phyloP scores from a whole-genome alignment of 768 basidiomycete species.

The Gymnopilus dilepis region DNA sequence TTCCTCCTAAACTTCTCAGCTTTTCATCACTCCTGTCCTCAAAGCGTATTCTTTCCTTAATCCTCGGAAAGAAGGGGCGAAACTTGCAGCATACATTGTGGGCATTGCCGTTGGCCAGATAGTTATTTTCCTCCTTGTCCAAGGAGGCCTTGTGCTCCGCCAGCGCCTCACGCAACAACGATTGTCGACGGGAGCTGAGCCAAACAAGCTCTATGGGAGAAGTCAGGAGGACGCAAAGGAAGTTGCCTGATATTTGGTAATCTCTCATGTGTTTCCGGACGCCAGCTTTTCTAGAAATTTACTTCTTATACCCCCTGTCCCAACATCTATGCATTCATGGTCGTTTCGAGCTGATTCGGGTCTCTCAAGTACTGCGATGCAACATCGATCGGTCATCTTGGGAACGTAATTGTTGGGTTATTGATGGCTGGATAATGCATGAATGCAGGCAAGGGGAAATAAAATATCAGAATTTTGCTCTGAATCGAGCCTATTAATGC shows the following conservation, averaged over 20 bases:
- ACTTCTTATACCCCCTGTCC: too few species aligned
- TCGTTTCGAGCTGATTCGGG: too few species aligned
- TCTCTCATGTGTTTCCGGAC: too few species aligned
- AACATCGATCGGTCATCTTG: too few species aligned
- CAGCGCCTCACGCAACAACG: neutral
- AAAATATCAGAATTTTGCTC: too few species aligned
- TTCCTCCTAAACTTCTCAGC: neutral
- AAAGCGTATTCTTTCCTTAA: conserved; percentile 70
- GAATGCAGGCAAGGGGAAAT: too few species aligned
- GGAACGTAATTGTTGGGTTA: too few species aligned
- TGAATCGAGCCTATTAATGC: too few species aligned
- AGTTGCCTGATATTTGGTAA: neutral
- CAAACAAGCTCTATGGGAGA: neutral
- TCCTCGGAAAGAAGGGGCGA: conserved; percentile 45
- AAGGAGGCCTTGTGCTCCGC: conserved; percentile 44
- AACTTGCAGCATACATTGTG: conserved; percentile 63
- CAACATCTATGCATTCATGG: too few species aligned
- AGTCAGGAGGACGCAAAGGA: neutral
- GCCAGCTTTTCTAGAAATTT: too few species aligned
- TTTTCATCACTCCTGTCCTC: neutral
- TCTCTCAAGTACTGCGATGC: too few species aligned
- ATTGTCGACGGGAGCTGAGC: neutral
- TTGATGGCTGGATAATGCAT: too few species aligned
- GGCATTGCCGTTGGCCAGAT: conserved; percentile 58
- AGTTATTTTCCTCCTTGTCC: conserved; percentile 57